These are phyloP conservation scores for Chrysosporium queenslandicum DNA, from an alignment of 2,329 filamentous ascomycete species.

Conservation along the genomic window DNA sequence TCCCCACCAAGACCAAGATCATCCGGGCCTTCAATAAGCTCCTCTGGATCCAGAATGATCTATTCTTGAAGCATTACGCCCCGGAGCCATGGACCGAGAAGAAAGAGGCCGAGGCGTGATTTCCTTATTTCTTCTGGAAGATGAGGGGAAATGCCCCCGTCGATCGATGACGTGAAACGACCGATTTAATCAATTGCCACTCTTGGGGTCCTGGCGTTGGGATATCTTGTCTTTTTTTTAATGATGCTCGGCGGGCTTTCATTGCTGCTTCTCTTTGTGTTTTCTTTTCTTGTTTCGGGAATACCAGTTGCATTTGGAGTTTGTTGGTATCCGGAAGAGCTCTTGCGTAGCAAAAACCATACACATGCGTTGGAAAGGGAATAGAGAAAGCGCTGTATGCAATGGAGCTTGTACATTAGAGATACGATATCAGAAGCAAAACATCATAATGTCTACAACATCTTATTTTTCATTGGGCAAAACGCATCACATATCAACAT, in stretches of 20 bases:
- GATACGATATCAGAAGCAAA: no score
- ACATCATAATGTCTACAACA: no score
- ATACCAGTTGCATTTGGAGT: neutral
- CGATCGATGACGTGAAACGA: constrained; percentile 1
- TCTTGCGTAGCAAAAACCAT: no score
- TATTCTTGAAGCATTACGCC: constrained; percentile 24
- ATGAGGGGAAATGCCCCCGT: no score
- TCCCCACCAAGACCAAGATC: constrained; percentile 20
- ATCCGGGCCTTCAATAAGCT: constrained; percentile 24
- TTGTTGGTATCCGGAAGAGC: no score
- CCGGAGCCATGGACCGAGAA: constrained; percentile 11
- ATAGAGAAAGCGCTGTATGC: no score
- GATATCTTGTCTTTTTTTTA: neutral
- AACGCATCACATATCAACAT: no score
- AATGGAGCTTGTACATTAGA: no score
- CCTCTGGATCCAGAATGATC: constrained; percentile 27
- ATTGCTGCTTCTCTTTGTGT: neutral
- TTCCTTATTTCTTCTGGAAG: no score
- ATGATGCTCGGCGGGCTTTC: neutral
- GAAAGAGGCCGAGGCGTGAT: neutral
- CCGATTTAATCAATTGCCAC: constrained; percentile 6
- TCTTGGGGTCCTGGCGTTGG: constrained; percentile 7
- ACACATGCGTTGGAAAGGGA: no score
- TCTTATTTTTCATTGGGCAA: no score
- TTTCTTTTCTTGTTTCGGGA: neutral